phyloP scores from a whole-genome alignment of 345 rosid genomes.

The Citrus australasica region DNA sequence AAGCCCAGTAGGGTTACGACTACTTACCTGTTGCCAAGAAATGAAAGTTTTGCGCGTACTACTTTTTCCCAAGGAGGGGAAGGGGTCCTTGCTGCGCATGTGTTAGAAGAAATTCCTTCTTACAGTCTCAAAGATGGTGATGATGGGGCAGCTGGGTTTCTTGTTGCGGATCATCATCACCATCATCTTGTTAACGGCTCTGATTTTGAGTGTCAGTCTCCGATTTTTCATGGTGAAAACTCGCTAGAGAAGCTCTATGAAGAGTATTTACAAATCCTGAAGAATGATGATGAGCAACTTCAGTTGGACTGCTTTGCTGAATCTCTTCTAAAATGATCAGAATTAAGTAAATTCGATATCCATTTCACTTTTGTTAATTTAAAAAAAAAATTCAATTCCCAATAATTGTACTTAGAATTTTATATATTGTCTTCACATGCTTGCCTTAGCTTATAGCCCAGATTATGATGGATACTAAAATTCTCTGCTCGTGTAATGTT shows the following conservation, averaged over 20 bases:
- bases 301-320: constrained; percentile 33
- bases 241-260: constrained; percentile 38
- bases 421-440: constrained; percentile 11
- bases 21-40: constrained; percentile 26
- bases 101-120: constrained; percentile 10
- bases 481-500: no score
- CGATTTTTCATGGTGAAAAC: background rate
- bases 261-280: constrained; percentile 43
- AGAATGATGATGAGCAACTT: constrained; percentile 25
- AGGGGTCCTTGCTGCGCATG: background rate
- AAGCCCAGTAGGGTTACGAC: constrained; percentile 36
- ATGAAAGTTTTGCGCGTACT: constrained; percentile 25
- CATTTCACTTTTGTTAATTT: background rate
- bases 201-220: constrained; percentile 27
- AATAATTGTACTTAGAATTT: background rate
- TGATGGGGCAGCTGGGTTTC: constrained; percentile 14
- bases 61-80: constrained; percentile 8
- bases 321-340: constrained; percentile 22
- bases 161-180: constrained; percentile 13
- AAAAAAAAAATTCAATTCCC: background rate
- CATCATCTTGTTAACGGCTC: constrained; percentile 18
- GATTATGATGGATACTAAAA: no score
- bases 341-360: background rate
- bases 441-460: background rate
- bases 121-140: constrained; percentile 1